These are phyloP conservation scores for Aspergillus sp. DNA, from an alignment of 2,329 filamentous ascomycete genomes.

Conservation along the genomic window DNA sequence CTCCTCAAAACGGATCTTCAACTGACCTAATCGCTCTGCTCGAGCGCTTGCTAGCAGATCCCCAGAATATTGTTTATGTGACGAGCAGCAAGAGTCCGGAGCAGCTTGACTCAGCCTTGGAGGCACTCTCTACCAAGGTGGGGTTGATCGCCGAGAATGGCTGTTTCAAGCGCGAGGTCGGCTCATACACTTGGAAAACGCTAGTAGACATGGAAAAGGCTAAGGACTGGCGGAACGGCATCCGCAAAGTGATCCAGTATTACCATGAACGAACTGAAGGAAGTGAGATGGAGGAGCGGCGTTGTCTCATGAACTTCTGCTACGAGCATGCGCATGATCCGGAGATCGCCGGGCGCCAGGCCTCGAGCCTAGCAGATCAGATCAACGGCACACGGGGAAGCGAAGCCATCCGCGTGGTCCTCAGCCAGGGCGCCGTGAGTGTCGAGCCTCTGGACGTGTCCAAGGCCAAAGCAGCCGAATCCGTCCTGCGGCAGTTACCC, in stretches of 20 bases:
- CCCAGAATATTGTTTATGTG: conserved; percentile 81
- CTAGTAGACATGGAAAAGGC: conserved; percentile 72
- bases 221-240: conserved; percentile 75
- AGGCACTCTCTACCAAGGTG: conserved; percentile 66
- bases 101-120: conserved; percentile 78
- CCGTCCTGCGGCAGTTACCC: conserved; percentile 66
- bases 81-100: conserved; percentile 84
- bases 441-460: conserved; percentile 85
- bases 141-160: conserved; percentile 93
- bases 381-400: conserved; percentile 88
- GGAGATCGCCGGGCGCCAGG: conserved; percentile 74
- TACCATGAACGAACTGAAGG: conserved; percentile 87
- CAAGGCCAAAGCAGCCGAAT: conserved; percentile 76
- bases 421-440: conserved; percentile 74
- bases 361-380: conserved; percentile 84
- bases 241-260: conserved; percentile 80
- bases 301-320: conserved; percentile 84
- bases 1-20: conserved; percentile 71
- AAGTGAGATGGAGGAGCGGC: conserved; percentile 79
- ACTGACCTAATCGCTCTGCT: conserved; percentile 77
- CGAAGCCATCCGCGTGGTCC: conserved; percentile 79
- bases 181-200: conserved; percentile 68
- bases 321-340: conserved; percentile 78
- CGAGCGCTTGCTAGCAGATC: conserved; percentile 73
- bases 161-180: conserved; percentile 75